phyloP scores from a whole-genome alignment of 805 yeast genomes.

The Metschnikowia picachoensis region DNA sequence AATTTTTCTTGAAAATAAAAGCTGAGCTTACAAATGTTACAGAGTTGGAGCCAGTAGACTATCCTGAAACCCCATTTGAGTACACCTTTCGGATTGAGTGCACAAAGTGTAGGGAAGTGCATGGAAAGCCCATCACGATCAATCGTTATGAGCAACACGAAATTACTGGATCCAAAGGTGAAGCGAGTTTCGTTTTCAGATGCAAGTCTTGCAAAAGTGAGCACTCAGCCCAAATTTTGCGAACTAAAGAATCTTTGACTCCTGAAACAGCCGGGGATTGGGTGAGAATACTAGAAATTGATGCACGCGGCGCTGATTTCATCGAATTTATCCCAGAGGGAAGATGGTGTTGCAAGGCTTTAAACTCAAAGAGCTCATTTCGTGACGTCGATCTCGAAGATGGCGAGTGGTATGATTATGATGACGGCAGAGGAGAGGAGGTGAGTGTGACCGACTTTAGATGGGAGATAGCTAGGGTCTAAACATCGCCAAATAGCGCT shows the following conservation, averaged over 20 bases:
- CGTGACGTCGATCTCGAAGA: constrained; percentile 68
- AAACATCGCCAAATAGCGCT: not conserved
- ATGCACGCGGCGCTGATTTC: constrained; percentile 81
- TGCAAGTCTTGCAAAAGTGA: constrained; percentile 61
- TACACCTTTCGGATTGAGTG: constrained; percentile 75
- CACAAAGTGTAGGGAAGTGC: constrained; percentile 72
- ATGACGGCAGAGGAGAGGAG: constrained; percentile 75
- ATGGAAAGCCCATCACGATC: constrained; percentile 65
- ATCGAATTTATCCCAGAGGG: constrained; percentile 67
- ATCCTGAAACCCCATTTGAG: constrained; percentile 59
- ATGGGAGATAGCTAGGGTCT: constrained; percentile 52
- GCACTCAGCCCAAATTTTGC: constrained; percentile 32
- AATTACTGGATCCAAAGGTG: constrained; percentile 70
- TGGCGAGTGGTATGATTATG: constrained; percentile 93
- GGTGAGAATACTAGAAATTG: constrained; percentile 59
- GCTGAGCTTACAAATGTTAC: constrained; percentile 56
- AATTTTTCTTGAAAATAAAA: constrained; percentile 32
- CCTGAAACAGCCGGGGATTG: constrained; percentile 42
- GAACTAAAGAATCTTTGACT: constrained; percentile 30
- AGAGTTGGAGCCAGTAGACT: constrained; percentile 57
- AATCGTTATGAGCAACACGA: constrained; percentile 65
- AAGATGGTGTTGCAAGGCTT: constrained; percentile 51
- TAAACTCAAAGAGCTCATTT: constrained; percentile 49
- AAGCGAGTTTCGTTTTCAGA: constrained; percentile 75
- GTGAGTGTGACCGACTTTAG: constrained; percentile 73